Evolutionary conservation across 768 basidiomycete genomes (phyloP), one percentile per base, ranked within the genome.

Genomic region (Mrakia hoshinonis): DNA sequence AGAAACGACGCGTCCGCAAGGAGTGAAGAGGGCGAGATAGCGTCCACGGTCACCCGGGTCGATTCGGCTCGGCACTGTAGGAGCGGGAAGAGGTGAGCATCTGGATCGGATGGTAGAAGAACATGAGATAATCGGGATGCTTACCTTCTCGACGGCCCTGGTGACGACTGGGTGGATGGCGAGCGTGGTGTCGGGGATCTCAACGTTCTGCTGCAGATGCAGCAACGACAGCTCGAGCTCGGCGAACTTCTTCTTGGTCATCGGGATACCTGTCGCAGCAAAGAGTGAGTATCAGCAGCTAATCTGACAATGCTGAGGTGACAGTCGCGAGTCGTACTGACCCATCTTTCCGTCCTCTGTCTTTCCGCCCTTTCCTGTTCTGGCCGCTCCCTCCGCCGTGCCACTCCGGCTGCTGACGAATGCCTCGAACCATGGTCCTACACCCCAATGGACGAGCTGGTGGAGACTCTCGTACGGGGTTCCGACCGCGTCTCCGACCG

Each of bases 211-310:
- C 77, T 98, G 95, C 6, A 98, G 84, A 78, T 99, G 96, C 1
- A 98, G 82, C 20, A 98, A 82, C 2, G 92, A 93, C 12, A 97
- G 81, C 79, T 99, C 95, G 68, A 98, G 87, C 76, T 99, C 96
- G 10, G 96, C 95, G 77, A 98, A 97, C 81, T 97, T 98, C 83
- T 94, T 94, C 85, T 97, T 98, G 58, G 95, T 93, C 85, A 96
- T 91, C 3, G 96, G 96, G 70, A 99, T 98, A 63, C 88, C 88
- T 86, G 76, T n/a, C n/a, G n/a, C n/a, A n/a, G n/a, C n/a, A n/a
- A n/a, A n/a, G n/a, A n/a, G n/a, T 7, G 18, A 43, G 47, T 5
- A 0, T 18, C 0, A 3, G 31, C 18, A 55, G 4, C n/a, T 29
- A 15, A 4, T 12, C 24, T 18, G 7, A 31, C 29, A n/a, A 58